Conservation (phyloP, 83 land plant genomes). For the Diphasiastrum complanatum region DNA sequence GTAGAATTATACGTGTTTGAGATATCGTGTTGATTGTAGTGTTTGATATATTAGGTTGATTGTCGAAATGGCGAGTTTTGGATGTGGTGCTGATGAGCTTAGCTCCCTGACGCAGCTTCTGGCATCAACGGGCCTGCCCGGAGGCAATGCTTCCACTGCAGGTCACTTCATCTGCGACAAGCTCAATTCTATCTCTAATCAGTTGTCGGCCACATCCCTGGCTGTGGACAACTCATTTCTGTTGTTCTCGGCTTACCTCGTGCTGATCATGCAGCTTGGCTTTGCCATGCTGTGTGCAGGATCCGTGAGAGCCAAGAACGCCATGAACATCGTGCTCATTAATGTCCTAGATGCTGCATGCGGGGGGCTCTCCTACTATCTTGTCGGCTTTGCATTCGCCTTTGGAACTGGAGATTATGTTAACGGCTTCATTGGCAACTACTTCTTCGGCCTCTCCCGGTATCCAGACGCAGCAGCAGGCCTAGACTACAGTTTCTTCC, state of each 20-base stretch:
- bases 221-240: constrained; percentile 39
- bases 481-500: constrained; percentile 43
- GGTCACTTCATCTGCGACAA: too few species aligned
- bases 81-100: too few species aligned
- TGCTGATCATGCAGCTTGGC: constrained; percentile 55
- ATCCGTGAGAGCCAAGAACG: constrained; percentile 55
- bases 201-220: constrained; percentile 20
- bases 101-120: too few species aligned
- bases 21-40: too few species aligned
- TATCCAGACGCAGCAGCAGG: constrained; percentile 26
- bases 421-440: constrained; percentile 44
- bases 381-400: constrained; percentile 58
- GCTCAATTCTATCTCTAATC: too few species aligned
- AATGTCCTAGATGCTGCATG: constrained; percentile 54
- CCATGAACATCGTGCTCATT: constrained; percentile 63
- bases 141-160: too few species aligned
- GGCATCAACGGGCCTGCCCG: too few species aligned
- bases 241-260: constrained; percentile 54
- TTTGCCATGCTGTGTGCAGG: constrained; percentile 68
- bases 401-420: constrained; percentile 27
- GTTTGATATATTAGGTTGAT: too few species aligned
- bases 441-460: constrained; percentile 30
- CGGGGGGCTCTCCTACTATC: constrained; percentile 50
- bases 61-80: too few species aligned
- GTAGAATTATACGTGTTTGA: too few species aligned